A percentile compares a stretch with the other conserved stretches of the same genome.
Conservation (phyloP, 805 yeast species). For the Vanderwaltozyma polyspora region DNA sequence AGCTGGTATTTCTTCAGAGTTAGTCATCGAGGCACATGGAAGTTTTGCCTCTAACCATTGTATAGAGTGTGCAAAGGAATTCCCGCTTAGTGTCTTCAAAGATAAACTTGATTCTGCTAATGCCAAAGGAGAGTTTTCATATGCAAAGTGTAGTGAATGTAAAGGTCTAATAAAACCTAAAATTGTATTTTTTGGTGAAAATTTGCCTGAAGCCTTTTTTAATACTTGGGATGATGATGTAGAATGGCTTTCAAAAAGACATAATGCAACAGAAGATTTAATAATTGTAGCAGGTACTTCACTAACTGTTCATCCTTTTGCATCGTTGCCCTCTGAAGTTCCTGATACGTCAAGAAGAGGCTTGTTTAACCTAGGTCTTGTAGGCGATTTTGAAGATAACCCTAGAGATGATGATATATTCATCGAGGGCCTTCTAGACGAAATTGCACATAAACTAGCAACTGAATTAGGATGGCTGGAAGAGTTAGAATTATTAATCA, state of each 20-base stretch:
- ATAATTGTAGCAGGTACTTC: slow-evolving; percentile 91
- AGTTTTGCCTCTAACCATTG: slow-evolving; percentile 82
- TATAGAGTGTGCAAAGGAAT: slow-evolving; percentile 54
- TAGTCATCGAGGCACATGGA: slow-evolving; percentile 87
- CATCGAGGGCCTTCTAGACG: slow-evolving; percentile 53
- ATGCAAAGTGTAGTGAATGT: slow-evolving; percentile 49
- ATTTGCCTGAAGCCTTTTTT: slow-evolving; percentile 62
- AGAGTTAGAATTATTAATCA: slow-evolving; percentile 37
- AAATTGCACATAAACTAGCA: slow-evolving; percentile 44
- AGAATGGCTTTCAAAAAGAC: slow-evolving; percentile 7
- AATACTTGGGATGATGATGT: slow-evolving; percentile 51
- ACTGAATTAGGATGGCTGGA: slow-evolving; percentile 52
- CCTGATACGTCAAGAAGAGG: slow-evolving; percentile 40
- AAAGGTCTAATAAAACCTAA: slow-evolving; percentile 79
- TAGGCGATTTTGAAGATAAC: slow-evolving; percentile 54
- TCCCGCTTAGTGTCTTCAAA: slow-evolving; percentile 38
- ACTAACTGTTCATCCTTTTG: slow-evolving; percentile 83
- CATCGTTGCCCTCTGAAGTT: slow-evolving; percentile 63
- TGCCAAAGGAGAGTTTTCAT: slow-evolving; percentile 12
- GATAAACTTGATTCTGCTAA: slow-evolving; percentile 24
- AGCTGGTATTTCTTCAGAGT: slow-evolving; percentile 60
- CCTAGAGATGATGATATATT: slow-evolving; percentile 53
- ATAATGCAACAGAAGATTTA: slow-evolving; percentile 35
- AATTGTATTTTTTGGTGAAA: slow-evolving; percentile 90
- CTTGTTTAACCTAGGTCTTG: slow-evolving; percentile 62